Percentiles rank a stretch among this genome's conserved stretches.
Evolutionary conservation across 2,329 filamentous ascomycete species (phyloP).

Genomic region (Diaporthe sp.): DNA sequence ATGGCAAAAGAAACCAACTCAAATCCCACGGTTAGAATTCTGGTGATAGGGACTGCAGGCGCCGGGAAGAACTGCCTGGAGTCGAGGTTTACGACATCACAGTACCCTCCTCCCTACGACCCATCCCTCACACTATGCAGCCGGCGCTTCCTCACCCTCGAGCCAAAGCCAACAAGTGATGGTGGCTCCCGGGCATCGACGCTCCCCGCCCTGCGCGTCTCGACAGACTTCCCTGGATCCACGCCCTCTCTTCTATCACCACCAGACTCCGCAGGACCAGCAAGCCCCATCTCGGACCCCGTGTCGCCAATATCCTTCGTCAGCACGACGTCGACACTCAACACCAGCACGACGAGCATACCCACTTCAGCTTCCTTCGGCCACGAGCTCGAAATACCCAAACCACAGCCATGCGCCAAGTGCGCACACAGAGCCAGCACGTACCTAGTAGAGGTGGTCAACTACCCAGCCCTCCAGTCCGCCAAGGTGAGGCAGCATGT

Average conservation of each 20-base stretch:
- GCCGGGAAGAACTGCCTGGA: constrained; percentile 51
- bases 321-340: constrained; percentile 19
- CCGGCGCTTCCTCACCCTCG: constrained; percentile 47
- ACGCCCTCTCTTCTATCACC: constrained; percentile 15
- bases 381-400: not conserved
- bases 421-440: constrained; percentile 43
- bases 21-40: constrained; percentile 47
- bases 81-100: constrained; percentile 50
- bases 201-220: not conserved
- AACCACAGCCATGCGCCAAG: constrained; percentile 20
- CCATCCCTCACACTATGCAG: constrained; percentile 49
- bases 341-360: constrained; percentile 26
- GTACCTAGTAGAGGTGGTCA: constrained; percentile 49
- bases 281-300: constrained; percentile 39
- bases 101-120: constrained; percentile 50
- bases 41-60: constrained; percentile 48
- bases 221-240: not conserved
- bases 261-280: constrained; percentile 42
- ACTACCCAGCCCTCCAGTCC: constrained; percentile 47
- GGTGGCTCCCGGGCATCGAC: constrained; percentile 21
- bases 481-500: constrained; percentile 43
- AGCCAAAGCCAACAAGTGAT: not conserved
- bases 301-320: constrained; percentile 11
- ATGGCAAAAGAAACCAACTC: constrained; percentile 37
- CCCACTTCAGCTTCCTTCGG: not conserved